Evolutionary conservation across 805 yeast genomes (phyloP), one percentile per base, ranked within the genome.

Genomic region (Saccharomycopsis sp.): DNA sequence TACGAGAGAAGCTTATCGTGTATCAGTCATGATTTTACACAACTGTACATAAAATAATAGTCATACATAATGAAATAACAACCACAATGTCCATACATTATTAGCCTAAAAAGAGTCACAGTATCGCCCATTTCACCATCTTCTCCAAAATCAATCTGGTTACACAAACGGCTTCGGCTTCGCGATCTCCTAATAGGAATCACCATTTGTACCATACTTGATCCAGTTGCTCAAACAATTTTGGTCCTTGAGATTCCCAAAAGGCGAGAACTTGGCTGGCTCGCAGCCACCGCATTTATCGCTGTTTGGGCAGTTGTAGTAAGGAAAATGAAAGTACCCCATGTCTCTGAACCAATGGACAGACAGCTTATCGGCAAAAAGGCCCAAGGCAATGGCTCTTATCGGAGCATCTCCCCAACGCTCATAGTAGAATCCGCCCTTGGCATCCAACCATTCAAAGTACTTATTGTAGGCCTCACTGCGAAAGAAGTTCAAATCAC

Each of bases 401-500:
- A 89, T 92, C 0, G 96, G 96, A 0, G 95, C 96, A 73, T 89
- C 96, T 2, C 96, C 96, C 96, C 96, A 89, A 57, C 96, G 73
- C 68, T 90, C 96, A 65, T 89, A 89, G 68, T 87, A 89, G 65
- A 89, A 89, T 3, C 91, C 91, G 18, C 94, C 92, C 1, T 83
- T 70, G 2, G 74, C 61, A 57, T 89, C 96, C 46, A 89, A 70
- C 64, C 75, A 72, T 34, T 83, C 73, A 65, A 84, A 80, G 81
- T 86, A 89, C 9, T 71, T 70, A 50, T 75, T 73, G 66, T 89
- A 89, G 0, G 89, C 81, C 54, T 85, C 83, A 23, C 78, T 72
- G 54, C 96, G 73, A 70, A 75, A 85, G 64, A 89, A 89, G 62
- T 89, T 91, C 85, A 89, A 78, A 64, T 87, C 84, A 14, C 84